Evolutionary conservation across 768 basidiomycete genomes (phyloP).

Genomic region (Leccinellum luteum): DNA sequence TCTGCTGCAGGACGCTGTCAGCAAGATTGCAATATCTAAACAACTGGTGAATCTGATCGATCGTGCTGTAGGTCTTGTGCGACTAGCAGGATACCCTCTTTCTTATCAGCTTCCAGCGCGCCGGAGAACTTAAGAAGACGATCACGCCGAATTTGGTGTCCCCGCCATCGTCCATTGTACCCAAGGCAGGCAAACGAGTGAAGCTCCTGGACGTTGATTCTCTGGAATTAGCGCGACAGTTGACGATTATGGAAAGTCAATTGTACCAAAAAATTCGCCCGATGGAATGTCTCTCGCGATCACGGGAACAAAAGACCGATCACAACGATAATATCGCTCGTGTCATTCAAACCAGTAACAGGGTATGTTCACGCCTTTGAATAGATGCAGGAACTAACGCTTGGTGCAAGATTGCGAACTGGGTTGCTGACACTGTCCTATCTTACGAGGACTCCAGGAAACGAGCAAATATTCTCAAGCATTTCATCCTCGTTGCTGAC

Average conservation of each 20-base stretch:
- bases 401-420: conserved; percentile 74
- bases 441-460: conserved; percentile 77
- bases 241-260: conserved; percentile 87
- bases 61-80: conserved; percentile 59
- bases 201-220: conserved; percentile 86
- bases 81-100: neutral
- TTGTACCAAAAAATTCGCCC: conserved; percentile 87
- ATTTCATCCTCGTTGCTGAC: conserved; percentile 89
- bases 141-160: conserved; percentile 51
- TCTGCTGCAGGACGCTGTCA: conserved; percentile 60
- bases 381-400: conserved; percentile 1
- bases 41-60: conserved; percentile 73
- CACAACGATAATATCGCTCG: conserved; percentile 80
- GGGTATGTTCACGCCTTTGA: conserved; percentile 43
- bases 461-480: conserved; percentile 79
- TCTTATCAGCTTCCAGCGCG: conserved; percentile 36
- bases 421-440: conserved; percentile 88
- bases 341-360: conserved; percentile 86
- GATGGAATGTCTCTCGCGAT: conserved; percentile 85
- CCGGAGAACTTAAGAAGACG: conserved; percentile 58
- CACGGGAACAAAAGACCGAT: conserved; percentile 72
- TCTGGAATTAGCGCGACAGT: conserved; percentile 85
- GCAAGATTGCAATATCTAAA: conserved; percentile 67
- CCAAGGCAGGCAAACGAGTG: conserved; percentile 67
- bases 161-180: conserved; percentile 75